Evolutionary conservation across 306 rosid species (phyloP).

Genomic region (Castanea sativa): DNA sequence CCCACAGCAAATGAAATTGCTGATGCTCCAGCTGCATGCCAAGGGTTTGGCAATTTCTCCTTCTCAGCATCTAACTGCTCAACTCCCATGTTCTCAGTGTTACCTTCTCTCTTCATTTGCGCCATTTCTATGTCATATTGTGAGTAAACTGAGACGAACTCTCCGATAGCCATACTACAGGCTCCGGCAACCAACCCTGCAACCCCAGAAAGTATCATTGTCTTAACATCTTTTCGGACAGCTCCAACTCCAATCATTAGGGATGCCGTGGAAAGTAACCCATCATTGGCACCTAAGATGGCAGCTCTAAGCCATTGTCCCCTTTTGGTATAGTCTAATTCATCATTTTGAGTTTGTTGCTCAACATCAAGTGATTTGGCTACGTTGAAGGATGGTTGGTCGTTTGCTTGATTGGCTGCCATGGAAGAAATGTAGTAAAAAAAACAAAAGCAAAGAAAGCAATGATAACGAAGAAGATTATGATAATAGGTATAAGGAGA

Average conservation of each 20-base stretch:
- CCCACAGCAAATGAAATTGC: slow-evolving; percentile 25
- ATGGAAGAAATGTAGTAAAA: too few species aligned
- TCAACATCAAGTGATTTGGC: too few species aligned
- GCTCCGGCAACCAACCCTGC: slow-evolving; percentile 40
- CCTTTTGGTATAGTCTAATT: too few species aligned
- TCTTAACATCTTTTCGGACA: slow-evolving; percentile 27
- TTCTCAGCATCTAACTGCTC: not conserved
- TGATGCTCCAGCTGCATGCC: slow-evolving; percentile 23
- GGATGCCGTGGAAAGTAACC: slow-evolving; percentile 33
- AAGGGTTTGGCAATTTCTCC: slow-evolving; percentile 31
- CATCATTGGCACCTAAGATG: too few species aligned
- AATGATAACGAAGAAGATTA: too few species aligned
- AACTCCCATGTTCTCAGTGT: not conserved
- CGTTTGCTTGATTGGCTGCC: too few species aligned
- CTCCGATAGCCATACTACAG: slow-evolving; percentile 49
- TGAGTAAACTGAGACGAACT: slow-evolving; percentile 39
- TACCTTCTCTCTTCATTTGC: slow-evolving; percentile 23
- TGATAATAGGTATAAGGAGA: too few species aligned
- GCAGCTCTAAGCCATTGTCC: too few species aligned
- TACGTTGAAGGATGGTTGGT: too few species aligned
- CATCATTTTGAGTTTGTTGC: too few species aligned
- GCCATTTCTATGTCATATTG: slow-evolving; percentile 42
- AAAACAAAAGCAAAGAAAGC: too few species aligned
- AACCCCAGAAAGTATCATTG: slow-evolving; percentile 34
- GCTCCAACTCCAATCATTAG: slow-evolving; percentile 47